Evolutionary conservation across 2,329 filamentous ascomycete genomes (phyloP), one percentile per base, ranked within the genome.

Genomic region (Lecanoromycetidae sp.): DNA sequence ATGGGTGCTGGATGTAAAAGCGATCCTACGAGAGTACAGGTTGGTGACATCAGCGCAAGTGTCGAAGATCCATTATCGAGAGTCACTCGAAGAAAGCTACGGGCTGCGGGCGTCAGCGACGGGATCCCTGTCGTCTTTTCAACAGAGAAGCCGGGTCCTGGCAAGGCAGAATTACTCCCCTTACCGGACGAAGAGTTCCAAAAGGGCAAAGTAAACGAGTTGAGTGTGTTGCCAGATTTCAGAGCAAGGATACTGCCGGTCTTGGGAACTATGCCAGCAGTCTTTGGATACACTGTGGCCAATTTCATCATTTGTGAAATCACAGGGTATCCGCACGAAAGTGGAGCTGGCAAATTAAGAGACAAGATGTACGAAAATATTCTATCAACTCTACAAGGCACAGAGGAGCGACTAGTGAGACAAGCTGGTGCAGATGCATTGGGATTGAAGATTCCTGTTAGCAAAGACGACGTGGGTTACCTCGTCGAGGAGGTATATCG

Each of bases 1-100:
- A 96, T 96, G 88, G 91, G 91, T 1, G 91, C 91, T 0, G 91
- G 87, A 0, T 95, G 87, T 66, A 98, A 96, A 70, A 90, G 85
- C 3, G 79, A 82, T 56, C 79, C 79, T 1, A 96, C 88, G 0
- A 75, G 84, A 47, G 82, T 98, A 46, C 81, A 86, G 56, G 82
- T 98, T 4, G 88, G 88, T 17, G 91, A 98, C 60, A 94, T 98
- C 53, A 87, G 85, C 6, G 73, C 77, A 1, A 93, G 83, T 56
- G 86, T 82, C 1, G 90, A 96, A 55, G 91, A 98, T 57, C 81
- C 86, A 0, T 74, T 98, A 0, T 95, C 88, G 3, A 77, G 87
- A 51, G 80, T 83, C 6, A 96, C 90, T 1, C 74, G 91, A 23
- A 76, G 88, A 23, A 77, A 83, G 49, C 69, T 95, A 32, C 87